phyloP scores from a whole-genome alignment of 176 grass and related monocot species.

The Aegilops sharonensis region DNA sequence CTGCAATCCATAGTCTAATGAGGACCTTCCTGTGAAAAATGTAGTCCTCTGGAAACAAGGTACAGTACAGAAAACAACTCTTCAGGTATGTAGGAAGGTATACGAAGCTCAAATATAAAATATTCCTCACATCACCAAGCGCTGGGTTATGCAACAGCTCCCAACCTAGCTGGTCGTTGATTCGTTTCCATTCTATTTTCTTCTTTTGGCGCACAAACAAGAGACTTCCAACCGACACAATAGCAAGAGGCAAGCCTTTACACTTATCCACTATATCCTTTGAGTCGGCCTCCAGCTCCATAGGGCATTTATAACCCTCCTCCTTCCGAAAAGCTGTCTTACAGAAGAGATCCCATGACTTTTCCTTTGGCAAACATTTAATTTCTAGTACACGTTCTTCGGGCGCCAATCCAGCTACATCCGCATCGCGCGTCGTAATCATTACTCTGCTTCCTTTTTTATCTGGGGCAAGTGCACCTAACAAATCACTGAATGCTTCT shows the following conservation, averaged over 20 bases:
- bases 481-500: not conserved
- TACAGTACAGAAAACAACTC: not conserved
- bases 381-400: not conserved
- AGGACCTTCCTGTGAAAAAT: not conserved
- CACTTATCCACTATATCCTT: not conserved
- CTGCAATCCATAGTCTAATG: not conserved
- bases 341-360: not conserved
- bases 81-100: not conserved
- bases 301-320: not conserved
- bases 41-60: not conserved
- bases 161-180: not conserved
- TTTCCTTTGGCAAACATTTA: not conserved
- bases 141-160: not conserved
- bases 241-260: no score
- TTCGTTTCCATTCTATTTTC: not conserved
- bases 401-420: not conserved
- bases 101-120: not conserved
- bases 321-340: not conserved
- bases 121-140: not conserved
- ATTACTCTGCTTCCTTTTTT: not conserved
- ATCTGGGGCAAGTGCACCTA: not conserved
- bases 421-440: not conserved
- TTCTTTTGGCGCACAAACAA: not conserved
- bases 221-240: not conserved
- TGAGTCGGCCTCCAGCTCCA: accelerated